phyloP scores from a whole-genome alignment of 805 yeast species.

The Candida mattraensis region DNA sequence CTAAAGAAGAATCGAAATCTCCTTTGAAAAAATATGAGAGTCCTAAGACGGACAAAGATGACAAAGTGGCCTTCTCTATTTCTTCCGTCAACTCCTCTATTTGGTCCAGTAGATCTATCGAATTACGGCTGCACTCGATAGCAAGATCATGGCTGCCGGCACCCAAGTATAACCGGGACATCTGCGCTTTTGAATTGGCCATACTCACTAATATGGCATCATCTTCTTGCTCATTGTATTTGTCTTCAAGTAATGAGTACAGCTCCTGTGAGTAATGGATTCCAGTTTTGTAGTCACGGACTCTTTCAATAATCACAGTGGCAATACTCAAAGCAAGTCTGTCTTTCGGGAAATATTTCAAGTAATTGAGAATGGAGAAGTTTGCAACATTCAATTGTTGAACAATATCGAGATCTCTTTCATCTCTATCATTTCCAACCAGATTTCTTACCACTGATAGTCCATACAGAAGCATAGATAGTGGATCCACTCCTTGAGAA shows the following conservation, averaged over 20 bases:
- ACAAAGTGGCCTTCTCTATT: slow-evolving; percentile 40
- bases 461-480: slow-evolving; percentile 74
- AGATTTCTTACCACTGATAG: slow-evolving; percentile 50
- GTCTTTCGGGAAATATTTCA: slow-evolving; percentile 62
- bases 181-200: slow-evolving; percentile 63
- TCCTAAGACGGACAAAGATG: slow-evolving; percentile 72
- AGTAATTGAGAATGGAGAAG: slow-evolving; percentile 62
- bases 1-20: slow-evolving; percentile 64
- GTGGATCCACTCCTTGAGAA: slow-evolving; percentile 69
- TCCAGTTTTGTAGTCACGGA: slow-evolving; percentile 61
- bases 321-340: slow-evolving; percentile 55
- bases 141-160: slow-evolving; percentile 54
- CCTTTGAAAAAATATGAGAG: slow-evolving; percentile 62
- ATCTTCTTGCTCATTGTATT: slow-evolving; percentile 17
- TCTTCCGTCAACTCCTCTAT: slow-evolving; percentile 36
- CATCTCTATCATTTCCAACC: slow-evolving; percentile 39
- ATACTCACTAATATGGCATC: slow-evolving; percentile 44
- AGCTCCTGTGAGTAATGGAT: slow-evolving; percentile 45
- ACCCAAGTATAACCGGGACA: slow-evolving; percentile 73
- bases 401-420: slow-evolving; percentile 55
- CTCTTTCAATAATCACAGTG: slow-evolving; percentile 62
- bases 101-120: slow-evolving; percentile 49
- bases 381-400: slow-evolving; percentile 70
- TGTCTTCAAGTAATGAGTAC: slow-evolving; percentile 39
- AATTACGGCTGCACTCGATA: slow-evolving; percentile 57